Conservation (phyloP, 202 grass and related monocot genomes). For the Carex arenaria region DNA sequence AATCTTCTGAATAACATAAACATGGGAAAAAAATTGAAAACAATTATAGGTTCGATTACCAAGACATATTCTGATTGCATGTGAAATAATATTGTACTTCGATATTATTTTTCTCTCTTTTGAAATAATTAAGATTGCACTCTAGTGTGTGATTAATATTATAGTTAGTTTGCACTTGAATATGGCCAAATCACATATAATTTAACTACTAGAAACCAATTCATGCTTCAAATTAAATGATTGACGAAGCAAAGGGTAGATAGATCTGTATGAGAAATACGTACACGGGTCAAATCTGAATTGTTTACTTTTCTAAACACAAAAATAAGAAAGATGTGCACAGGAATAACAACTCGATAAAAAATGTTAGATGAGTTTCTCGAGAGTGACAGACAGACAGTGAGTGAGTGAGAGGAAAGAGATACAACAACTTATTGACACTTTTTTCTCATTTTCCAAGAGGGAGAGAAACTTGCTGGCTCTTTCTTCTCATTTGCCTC, state of each 20-base stretch:
- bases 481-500: too few relatives aligned
- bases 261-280: neutral
- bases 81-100: neutral
- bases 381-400: too few relatives aligned
- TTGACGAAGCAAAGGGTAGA: too few relatives aligned
- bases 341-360: neutral
- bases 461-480: neutral
- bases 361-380: neutral
- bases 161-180: too few relatives aligned
- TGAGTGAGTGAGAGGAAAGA: neutral
- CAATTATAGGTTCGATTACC: too few relatives aligned
- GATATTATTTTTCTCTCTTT: neutral
- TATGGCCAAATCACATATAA: too few relatives aligned
- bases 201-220: too few relatives aligned
- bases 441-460: neutral
- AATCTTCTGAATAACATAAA: neutral
- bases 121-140: neutral
- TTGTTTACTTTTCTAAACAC: neutral
- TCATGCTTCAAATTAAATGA: too few relatives aligned
- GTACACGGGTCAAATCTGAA: neutral
- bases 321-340: neutral
- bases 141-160: too few relatives aligned
- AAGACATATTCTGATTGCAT: too few relatives aligned
- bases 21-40: neutral
- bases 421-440: neutral